These are phyloP conservation scores for Lactuca sativa DNA, from an alignment of 129 eudicot species.

Conservation along the genomic window DNA sequence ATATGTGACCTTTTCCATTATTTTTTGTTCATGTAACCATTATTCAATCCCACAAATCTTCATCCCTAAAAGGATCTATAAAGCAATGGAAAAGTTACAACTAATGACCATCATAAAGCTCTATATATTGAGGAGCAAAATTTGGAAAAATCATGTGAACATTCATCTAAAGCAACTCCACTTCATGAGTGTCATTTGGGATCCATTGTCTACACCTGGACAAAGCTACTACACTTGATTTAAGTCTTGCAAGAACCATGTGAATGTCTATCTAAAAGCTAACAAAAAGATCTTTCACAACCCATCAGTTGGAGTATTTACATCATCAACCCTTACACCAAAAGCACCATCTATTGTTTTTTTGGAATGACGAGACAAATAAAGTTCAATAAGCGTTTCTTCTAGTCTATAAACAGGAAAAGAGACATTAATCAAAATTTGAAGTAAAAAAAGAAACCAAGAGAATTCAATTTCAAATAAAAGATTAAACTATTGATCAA, in stretches of 20 bases:
- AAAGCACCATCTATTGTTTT: conserved; percentile 38
- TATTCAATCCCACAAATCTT: conserved; percentile 96
- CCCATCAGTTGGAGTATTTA: conserved; percentile 37
- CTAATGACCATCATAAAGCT: not conserved
- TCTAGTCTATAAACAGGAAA: conserved; percentile 57
- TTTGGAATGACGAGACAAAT: conserved; percentile 67
- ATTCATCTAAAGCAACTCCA: conserved; percentile 51
- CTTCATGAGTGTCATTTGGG: conserved; percentile 45
- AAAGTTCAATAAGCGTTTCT: conserved; percentile 89
- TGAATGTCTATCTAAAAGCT: conserved; percentile 10
- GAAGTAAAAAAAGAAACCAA: not conserved
- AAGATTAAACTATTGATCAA: conserved; percentile 1
- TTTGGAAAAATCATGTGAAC: conserved; percentile 25
- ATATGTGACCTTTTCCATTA: conserved; percentile 45
- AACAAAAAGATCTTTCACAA: conserved; percentile 26
- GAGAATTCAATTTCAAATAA: not conserved
- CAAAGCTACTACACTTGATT: conserved; percentile 23
- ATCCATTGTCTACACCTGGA: conserved; percentile 46
- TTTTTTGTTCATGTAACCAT: conserved; percentile 50
- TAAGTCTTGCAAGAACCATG: conserved; percentile 8
- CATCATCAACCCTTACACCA: conserved; percentile 30
- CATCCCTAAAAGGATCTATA: conserved; percentile 52
- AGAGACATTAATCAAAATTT: not conserved
- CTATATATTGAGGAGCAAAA: not conserved
- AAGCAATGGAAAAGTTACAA: not conserved